Percentiles rank a stretch among this genome's conserved stretches.
Evolutionary conservation across 106 monocot species (phyloP).

Genomic region (Triglochin maritima): DNA sequence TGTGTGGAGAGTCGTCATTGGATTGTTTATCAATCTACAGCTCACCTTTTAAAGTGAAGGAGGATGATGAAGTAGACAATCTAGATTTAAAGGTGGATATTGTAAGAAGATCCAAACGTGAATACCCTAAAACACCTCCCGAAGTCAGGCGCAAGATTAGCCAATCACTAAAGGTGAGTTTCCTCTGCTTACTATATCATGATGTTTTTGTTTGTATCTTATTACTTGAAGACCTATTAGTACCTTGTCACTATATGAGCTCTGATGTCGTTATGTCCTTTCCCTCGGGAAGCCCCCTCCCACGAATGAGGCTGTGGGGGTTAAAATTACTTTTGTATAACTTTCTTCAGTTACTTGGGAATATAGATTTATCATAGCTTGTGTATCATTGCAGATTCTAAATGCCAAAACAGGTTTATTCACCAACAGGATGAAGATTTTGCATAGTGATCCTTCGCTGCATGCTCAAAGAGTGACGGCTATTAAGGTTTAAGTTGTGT

Average conservation of each 20-base stretch:
- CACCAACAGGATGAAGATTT: constrained; percentile 86
- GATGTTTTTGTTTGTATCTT: background rate
- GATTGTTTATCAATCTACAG: constrained; percentile 21
- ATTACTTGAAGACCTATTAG: too few relatives aligned
- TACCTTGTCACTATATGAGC: too few relatives aligned
- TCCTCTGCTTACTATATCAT: background rate
- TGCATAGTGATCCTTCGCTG: constrained; percentile 70
- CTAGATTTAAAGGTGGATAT: constrained; percentile 72
- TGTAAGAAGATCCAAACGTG: constrained; percentile 66
- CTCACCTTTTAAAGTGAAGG: constrained; percentile 95
- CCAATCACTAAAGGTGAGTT: constrained; percentile 76
- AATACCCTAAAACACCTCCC: constrained; percentile 62
- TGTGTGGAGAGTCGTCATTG: too few relatives aligned
- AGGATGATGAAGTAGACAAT: constrained; percentile 95
- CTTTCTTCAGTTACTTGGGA: background rate
- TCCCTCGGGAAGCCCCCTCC: too few relatives aligned
- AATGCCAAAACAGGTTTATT: constrained; percentile 98
- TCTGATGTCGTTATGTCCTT: too few relatives aligned
- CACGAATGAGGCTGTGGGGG: too few relatives aligned
- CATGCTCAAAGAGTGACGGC: constrained; percentile 83
- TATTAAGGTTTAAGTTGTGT: constrained; percentile 53
- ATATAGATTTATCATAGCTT: background rate
- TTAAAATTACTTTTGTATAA: too few relatives aligned
- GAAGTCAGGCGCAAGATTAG: constrained; percentile 92
- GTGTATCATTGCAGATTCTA: constrained; percentile 60